Base-by-base conservation (phyloP, 306 rosid species). In the Nissolia schottii region DNA sequence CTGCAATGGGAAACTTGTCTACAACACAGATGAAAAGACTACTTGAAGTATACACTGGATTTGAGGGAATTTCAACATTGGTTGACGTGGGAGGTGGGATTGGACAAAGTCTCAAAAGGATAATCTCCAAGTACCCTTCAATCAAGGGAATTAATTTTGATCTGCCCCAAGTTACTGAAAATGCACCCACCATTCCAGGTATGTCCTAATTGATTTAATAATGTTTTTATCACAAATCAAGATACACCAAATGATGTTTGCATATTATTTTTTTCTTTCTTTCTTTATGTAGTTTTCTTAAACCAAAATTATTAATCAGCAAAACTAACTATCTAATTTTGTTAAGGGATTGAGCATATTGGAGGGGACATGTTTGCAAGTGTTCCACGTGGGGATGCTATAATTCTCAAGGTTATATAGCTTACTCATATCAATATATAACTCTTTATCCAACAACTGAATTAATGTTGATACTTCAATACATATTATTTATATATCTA, bases 11-110 rank as follows among this genome's bases (percentile, higher is more conserved):
- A 1, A 53, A 74, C 18, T 5, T 41, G 1, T 38, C 81, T 7
- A 1, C 62, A 7, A 7, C 38, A 6, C 60, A 70, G 5, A 55
- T 76, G 45, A 71, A 29, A 20, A 76, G 27, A 38, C 38, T 81
- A 15, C 76, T 82, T 11, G 76, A 78, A 54, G 40, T 14, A 12
- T 81, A 76, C 64, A 29, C 11, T 10, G 81, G 85, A 22, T 81
- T 49, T 65, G 85, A 76, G 7, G 76, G 86, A 11, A 0, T 74
- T 22, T 70, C 81, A 70, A 38, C 70, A 6, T 29, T 75, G 41
- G 83, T 82, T n/a, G 83, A 78, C 1, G 83, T 82, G n/a, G 86
- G 27, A 6, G 86, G 86, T 56, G 86, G 83, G 4, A 38, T 0
- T 23, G 83, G 86, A 19, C 76, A 75, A 43, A 31, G 13, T 62